Percentiles rank a stretch among this genome's conserved stretches.
phyloP scores from a whole-genome alignment of 306 rosid genomes.

The Prosopis cineraria region DNA sequence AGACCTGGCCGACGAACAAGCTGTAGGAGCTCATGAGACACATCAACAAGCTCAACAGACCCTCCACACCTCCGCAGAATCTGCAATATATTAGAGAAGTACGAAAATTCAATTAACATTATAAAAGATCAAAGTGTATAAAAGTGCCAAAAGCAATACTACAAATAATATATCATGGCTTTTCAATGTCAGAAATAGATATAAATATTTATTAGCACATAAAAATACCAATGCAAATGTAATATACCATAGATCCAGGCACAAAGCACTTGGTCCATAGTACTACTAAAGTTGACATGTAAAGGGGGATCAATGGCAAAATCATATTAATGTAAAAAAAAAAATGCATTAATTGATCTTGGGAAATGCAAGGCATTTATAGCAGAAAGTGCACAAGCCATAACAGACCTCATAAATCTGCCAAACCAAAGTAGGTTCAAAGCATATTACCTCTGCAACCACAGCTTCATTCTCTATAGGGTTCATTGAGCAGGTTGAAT shows the following conservation, averaged over 20 bases:
- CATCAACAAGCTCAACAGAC: conserved; percentile 83
- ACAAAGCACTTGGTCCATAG: neutral
- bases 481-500: conserved; percentile 98
- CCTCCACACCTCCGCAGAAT: conserved; percentile 79
- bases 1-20: conserved; percentile 88
- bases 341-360: conserved; percentile 1
- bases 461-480: conserved; percentile 99
- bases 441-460: conserved; percentile 78
- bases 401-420: neutral
- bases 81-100: conserved; percentile 45
- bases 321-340: conserved; percentile 6
- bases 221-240: neutral
- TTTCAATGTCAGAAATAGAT: neutral
- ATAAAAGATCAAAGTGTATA: neutral
- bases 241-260: neutral
- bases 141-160: neutral
- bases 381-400: conserved; percentile 10
- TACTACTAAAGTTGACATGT: neutral
- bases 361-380: conserved; percentile 14
- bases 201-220: neutral
- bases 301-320: neutral
- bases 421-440: conserved; percentile 6
- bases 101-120: neutral
- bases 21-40: conserved; percentile 88
- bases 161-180: neutral